Evolutionary conservation across 192 early-diverging fungal genomes (phyloP).

Genomic region (Phlyctochytrium planicorne): DNA sequence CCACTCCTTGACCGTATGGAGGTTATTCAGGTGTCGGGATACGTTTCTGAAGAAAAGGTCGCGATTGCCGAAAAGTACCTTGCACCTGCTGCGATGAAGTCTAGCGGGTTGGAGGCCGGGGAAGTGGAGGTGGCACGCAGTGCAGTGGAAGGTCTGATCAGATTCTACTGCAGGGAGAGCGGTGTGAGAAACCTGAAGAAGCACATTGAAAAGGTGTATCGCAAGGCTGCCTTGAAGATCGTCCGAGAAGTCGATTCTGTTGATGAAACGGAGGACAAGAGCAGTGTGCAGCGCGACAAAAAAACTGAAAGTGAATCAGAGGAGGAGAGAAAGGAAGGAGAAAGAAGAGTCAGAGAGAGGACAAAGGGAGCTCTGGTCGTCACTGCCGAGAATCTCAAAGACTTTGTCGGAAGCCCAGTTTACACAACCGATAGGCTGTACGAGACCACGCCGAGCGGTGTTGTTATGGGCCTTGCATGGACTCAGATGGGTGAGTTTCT

Average conservation of each 20-base stretch:
- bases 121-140: constrained; percentile 45
- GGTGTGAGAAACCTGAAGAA: constrained; percentile 98
- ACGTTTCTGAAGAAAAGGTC: constrained; percentile 62
- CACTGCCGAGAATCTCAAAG: constrained; percentile 71
- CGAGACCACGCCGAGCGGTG: constrained; percentile 85
- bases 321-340: neutral
- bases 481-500: constrained; percentile 79
- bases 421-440: constrained; percentile 91
- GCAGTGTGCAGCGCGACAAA: constrained; percentile 19
- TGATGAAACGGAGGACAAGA: constrained; percentile 14
- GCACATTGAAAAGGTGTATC: constrained; percentile 97
- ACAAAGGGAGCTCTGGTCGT: constrained; percentile 1
- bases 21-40: constrained; percentile 87
- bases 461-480: constrained; percentile 99
- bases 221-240: constrained; percentile 92
- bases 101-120: constrained; percentile 70
- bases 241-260: constrained; percentile 57
- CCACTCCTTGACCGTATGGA: constrained; percentile 99
- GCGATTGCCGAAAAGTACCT: constrained; percentile 96
- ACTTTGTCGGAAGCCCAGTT: constrained; percentile 88
- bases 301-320: constrained; percentile 34
- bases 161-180: constrained; percentile 92
- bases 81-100: constrained; percentile 76
- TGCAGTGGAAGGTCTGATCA: constrained; percentile 83
- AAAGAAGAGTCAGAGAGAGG: constrained; percentile 25